Conservation (phyloP, 2,329 filamentous ascomycete species). For the Aphanocladium album region DNA sequence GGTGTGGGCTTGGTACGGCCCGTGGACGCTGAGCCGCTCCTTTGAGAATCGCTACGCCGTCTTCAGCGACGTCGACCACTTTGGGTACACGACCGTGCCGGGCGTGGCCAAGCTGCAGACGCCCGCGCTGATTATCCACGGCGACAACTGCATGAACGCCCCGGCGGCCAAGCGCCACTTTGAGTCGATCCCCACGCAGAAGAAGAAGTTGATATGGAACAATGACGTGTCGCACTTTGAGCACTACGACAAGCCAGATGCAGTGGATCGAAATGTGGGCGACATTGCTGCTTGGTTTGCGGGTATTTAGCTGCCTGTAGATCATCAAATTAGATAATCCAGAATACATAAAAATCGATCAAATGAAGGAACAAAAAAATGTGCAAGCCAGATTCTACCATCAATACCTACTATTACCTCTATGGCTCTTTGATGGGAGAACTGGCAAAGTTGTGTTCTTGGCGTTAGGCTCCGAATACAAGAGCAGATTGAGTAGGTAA, state of each 20-base stretch:
- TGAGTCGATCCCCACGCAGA: constrained; percentile 21
- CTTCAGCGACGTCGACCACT: constrained; percentile 28
- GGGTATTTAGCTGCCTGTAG: no score
- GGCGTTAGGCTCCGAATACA: no score
- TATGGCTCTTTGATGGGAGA: no score
- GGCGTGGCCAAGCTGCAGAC: constrained; percentile 25
- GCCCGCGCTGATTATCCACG: constrained; percentile 25
- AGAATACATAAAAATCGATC: no score
- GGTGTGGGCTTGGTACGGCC: constrained; percentile 27
- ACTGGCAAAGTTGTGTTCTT: no score
- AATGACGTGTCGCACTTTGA: constrained; percentile 25
- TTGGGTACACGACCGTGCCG: constrained; percentile 23
- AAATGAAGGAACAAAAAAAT: no score
- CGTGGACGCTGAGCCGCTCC: constrained; percentile 23
- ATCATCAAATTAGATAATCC: no score
- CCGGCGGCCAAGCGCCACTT: constrained; percentile 23
- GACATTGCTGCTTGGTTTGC: constrained; percentile 24
- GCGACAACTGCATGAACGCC: constrained; percentile 27
- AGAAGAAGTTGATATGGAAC: constrained; percentile 26
- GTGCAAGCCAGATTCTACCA: no score
- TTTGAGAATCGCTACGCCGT: constrained; percentile 27
- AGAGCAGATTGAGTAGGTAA: no score
- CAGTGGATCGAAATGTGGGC: constrained; percentile 24
- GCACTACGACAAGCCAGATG: constrained; percentile 25
- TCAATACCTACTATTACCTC: no score